Base-by-base conservation (phyloP, 1,139 yeast species). In the Candida mesenterica region DNA sequence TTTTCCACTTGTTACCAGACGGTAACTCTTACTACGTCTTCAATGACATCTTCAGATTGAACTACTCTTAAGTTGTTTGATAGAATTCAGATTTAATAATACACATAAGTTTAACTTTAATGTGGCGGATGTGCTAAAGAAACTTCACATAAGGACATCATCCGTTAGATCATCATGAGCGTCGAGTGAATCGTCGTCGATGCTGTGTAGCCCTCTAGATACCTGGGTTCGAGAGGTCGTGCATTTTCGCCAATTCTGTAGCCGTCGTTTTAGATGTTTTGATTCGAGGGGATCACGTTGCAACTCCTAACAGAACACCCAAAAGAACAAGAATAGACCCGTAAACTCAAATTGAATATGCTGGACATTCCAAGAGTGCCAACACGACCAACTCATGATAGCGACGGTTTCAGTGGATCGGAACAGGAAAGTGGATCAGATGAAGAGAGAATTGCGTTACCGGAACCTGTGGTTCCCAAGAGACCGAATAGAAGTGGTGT, bases 31-130 rank as follows among this genome's bases (percentile, higher is more conserved):
- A 88, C 75, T 92, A 80, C 56, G 98, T 92, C 44, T 85, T 88
- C 68, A 94, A 92, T 67, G 98, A 94, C 61, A 87, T 92, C 50
- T 92, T 92, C 78, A 87, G 97, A 75, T 81, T 92, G 62, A 85
- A 85, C 73, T 86, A 86, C 68, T 73, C 79, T 37, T 26, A 26
- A 14, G 8, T 15, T n/a, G 13, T 19, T 19, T 6, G 9, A 19
- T 9, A 6, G 22, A 6, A 6, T 6, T 19, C 9, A 6, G 22
- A 6, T 19, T 19, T 19, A 6, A 19, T 19, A 19, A 19, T 19
- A 19, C 6, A 19, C 22, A 19, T 19, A 19, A 19, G 6, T 9
- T 19, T 6, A 19, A 19, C 8, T 19, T 19, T 19, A n/a, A n/a
- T n/a, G n/a, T n/a, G n/a, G n/a, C n/a, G n/a, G n/a, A n/a, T n/a